Base-by-base conservation (phyloP, 2,329 filamentous ascomycete species). In the Fusarium nodosum region DNA sequence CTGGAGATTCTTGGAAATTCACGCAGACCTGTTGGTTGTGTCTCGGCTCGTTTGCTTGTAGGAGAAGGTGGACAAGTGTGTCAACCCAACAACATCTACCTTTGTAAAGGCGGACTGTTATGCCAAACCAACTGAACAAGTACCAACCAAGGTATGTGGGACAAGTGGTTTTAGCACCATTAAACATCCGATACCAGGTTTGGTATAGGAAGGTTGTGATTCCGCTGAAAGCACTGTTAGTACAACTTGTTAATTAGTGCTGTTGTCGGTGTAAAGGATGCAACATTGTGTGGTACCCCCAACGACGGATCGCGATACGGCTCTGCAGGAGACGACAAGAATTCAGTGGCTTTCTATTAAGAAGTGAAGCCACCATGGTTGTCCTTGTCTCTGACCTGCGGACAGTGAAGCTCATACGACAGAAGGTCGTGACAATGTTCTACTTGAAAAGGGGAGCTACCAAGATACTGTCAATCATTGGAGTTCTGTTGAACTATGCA, bases 51-150 rank as follows among this genome's bases (percentile, higher is more conserved):
- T 41, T 34, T 34, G 33, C 42, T 46, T 47, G 60, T 31, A 51
- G 24, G 36, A 65, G 50, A 48, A 51, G 30, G 55, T 60, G 61
- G 44, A 45, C 36, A 39, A 36, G 26, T 51, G 16, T 50, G 52
- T 30, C 48, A 51, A 39, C 60, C 68, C 68, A 71, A 71, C 67
- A 65, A 48, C 47, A 18, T 48, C 18, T 36, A 38, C 13, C 18
- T 16, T 58, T 60, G 7, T 11, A 44, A 45, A 30, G 52, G 11
- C 52, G 39, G 57, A 46, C 20, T 31, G 56, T 47, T 55, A 41
- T 56, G 38, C 45, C 38, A 63, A 66, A 36, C 51, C 66, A 66
- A 51, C 36, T 55, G 51, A 56, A 69, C 22, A 51, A 20, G 33
- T 39, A 39, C n/a, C 18, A 36, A 39, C n/a, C 26, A 34, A 30